phyloP scores from a whole-genome alignment of 2,329 filamentous ascomycete genomes.

The Fusarium temperatum region DNA sequence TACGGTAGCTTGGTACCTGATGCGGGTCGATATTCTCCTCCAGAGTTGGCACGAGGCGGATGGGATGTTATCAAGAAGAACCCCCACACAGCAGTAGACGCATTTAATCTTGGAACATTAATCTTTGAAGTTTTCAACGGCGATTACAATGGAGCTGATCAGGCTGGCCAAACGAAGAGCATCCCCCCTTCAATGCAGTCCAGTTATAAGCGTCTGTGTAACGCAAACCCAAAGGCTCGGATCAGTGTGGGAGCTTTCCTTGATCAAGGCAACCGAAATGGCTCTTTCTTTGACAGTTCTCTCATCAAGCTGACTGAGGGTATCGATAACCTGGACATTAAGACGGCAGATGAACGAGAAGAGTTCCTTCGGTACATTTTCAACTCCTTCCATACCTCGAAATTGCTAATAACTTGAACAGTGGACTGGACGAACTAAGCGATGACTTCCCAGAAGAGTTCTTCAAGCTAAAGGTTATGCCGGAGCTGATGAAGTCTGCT shows the following conservation, averaged over 20 bases:
- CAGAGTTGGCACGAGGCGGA: slow-evolving; percentile 85
- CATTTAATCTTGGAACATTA: slow-evolving; percentile 85
- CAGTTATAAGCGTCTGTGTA: slow-evolving; percentile 88
- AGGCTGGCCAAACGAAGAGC: slow-evolving; percentile 84
- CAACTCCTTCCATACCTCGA: too few species aligned
- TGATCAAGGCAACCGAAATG: slow-evolving; percentile 83
- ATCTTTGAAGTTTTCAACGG: slow-evolving; percentile 95
- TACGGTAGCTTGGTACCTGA: slow-evolving; percentile 91
- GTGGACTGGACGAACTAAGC: slow-evolving; percentile 82
- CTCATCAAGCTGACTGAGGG: slow-evolving; percentile 92
- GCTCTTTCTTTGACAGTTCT: slow-evolving; percentile 91
- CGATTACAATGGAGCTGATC: slow-evolving; percentile 77
- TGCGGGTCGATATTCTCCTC: slow-evolving; percentile 82
- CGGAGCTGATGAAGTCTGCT: slow-evolving; percentile 97
- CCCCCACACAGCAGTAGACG: slow-evolving; percentile 83
- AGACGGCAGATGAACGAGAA: slow-evolving; percentile 84
- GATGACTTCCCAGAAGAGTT: slow-evolving; percentile 98
- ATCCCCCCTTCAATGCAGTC: slow-evolving; percentile 89
- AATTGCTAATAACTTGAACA: slow-evolving; percentile 49
- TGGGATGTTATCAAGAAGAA: slow-evolving; percentile 91
- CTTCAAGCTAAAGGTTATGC: slow-evolving; percentile 96
- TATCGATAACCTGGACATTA: slow-evolving; percentile 91
- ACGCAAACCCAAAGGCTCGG: slow-evolving; percentile 87
- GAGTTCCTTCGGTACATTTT: slow-evolving; percentile 74
- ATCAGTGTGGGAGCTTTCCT: slow-evolving; percentile 86